phyloP scores from a whole-genome alignment of 352 stramenopile species.

The Phytophthora pseudosyringae region DNA sequence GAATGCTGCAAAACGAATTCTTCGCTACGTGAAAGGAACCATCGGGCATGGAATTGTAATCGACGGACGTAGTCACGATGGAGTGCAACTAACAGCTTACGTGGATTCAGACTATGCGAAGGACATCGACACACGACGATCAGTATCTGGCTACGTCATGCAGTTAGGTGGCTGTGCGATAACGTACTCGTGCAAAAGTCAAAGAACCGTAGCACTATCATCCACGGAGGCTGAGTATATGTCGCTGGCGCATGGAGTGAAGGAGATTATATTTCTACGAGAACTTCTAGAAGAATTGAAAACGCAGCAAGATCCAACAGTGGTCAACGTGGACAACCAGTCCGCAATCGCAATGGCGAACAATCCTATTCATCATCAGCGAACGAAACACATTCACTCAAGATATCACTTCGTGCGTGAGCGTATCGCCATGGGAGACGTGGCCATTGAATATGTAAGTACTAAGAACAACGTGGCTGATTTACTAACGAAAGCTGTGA shows the following conservation, averaged over 20 bases:
- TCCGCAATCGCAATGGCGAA: constrained; percentile 19
- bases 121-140: constrained; percentile 13
- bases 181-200: constrained; percentile 9
- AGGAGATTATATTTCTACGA: constrained; percentile 17
- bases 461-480: constrained; percentile 24
- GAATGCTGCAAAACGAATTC: constrained; percentile 18
- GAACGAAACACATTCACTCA: constrained; percentile 24
- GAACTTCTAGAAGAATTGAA: constrained; percentile 7
- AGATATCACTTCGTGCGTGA: constrained; percentile 27
- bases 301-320: not conserved
- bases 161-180: constrained; percentile 12
- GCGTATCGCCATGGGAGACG: too few relatives aligned
- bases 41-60: constrained; percentile 6
- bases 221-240: constrained; percentile 20
- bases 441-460: constrained; percentile 16
- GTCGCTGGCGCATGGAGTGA: constrained; percentile 15
- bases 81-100: not conserved
- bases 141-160: constrained; percentile 12
- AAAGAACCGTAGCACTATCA: not conserved
- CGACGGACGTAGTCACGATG: not conserved
- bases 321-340: constrained; percentile 15
- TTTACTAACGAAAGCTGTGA: constrained; percentile 23
- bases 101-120: constrained; percentile 20
- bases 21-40: constrained; percentile 19
- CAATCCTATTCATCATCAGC: constrained; percentile 21